A percentile compares a stretch with the other conserved stretches of the same genome.
Conservation (phyloP, 257 asterid genomes). For the Penstemon newberryi region DNA sequence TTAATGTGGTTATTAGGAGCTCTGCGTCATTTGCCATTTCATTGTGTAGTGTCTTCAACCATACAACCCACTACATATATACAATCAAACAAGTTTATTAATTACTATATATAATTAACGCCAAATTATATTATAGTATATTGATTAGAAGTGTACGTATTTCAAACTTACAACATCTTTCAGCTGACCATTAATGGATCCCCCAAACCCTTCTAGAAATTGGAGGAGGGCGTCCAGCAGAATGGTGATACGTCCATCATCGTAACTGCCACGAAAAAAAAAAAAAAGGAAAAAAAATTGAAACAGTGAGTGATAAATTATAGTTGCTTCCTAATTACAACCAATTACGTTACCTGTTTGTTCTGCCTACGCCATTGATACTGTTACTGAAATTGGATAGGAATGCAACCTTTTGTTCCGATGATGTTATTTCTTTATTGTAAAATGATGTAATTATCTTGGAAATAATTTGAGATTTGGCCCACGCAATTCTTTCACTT, state of each 20-base stretch:
- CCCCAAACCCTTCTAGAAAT: conserved; percentile 31
- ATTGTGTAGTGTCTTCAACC: conserved; percentile 37
- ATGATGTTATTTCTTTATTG: neutral
- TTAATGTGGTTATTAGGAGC: conserved; percentile 39
- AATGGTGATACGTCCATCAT: neutral
- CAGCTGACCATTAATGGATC: conserved; percentile 21
- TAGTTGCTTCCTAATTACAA: no score
- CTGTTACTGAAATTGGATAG: neutral
- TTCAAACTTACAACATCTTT: conserved; percentile 18
- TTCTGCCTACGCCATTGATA: conserved; percentile 8
- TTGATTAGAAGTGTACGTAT: no score
- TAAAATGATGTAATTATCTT: conserved; percentile 30
- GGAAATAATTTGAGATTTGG: conserved; percentile 36
- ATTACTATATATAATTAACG: no score
- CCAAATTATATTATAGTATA: no score
- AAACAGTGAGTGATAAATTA: no score
- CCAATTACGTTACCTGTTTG: conserved; percentile 16
- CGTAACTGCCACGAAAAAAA: neutral
- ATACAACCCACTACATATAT: conserved; percentile 39
- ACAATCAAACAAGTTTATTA: neutral
- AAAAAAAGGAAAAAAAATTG: neutral
- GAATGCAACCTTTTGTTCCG: conserved; percentile 7
- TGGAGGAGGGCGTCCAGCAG: conserved; percentile 21
- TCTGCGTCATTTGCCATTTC: conserved; percentile 36
- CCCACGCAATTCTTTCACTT: conserved; percentile 46